phyloP scores from a whole-genome alignment of 2,329 filamentous ascomycete species.

The Sporothrix humicola region DNA sequence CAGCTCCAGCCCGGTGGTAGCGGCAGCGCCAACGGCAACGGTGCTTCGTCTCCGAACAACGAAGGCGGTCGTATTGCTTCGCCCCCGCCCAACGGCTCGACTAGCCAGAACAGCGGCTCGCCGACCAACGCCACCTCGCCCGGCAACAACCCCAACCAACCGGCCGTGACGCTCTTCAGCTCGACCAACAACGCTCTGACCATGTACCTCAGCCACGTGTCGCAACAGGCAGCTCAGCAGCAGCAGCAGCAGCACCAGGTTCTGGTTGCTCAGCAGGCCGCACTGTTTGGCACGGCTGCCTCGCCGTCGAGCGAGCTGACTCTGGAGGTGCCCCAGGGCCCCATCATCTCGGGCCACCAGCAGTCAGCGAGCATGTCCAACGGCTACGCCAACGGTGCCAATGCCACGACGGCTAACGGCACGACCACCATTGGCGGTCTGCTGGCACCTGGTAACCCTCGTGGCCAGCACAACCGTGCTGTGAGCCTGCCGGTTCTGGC shows the following conservation, averaged over 20 bases:
- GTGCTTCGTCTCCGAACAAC: conserved; percentile 63
- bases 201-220: conserved; percentile 87
- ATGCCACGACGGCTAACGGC: conserved; percentile 53
- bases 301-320: conserved; percentile 63
- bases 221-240: conserved; percentile 73
- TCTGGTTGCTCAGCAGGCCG: conserved; percentile 76
- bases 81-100: conserved; percentile 62
- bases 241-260: conserved; percentile 76
- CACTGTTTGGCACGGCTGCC: conserved; percentile 76
- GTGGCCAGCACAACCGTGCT: conserved; percentile 74
- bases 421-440: conserved; percentile 77
- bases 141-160: conserved; percentile 47
- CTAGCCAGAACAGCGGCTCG: conserved; percentile 61
- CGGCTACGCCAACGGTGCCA: conserved; percentile 56
- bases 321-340: conserved; percentile 66
- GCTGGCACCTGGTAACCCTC: conserved; percentile 70
- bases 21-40: conserved; percentile 7
- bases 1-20: conserved; percentile 64
- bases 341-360: conserved; percentile 63
- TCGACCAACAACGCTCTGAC: conserved; percentile 86
- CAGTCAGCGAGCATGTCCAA: conserved; percentile 71
- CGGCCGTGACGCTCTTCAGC: conserved; percentile 76
- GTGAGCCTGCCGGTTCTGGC: conserved; percentile 82
- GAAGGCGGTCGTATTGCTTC: conserved; percentile 66
- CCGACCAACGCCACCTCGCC: conserved; percentile 54